Conservation (phyloP, 2,329 filamentous ascomycete species). For the Aaosphaeria arxii region DNA sequence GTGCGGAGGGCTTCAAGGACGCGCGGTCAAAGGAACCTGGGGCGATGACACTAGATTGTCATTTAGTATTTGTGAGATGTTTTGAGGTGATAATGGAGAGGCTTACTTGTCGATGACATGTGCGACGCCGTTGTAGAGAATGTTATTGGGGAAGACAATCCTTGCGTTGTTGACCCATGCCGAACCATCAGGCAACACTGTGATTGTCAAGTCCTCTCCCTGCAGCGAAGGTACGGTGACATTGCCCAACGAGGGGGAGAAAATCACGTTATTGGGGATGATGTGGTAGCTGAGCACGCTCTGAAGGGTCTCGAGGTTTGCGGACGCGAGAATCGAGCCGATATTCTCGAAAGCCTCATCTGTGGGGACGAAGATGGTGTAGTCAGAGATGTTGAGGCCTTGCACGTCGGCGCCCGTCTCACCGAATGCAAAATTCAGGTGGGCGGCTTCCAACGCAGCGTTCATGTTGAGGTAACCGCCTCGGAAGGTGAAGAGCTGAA, state of each 20-base stretch:
- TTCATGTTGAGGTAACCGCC: slow-evolving; percentile 23
- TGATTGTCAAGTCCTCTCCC: slow-evolving; percentile 19
- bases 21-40: slow-evolving; percentile 16
- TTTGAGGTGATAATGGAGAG: neutral
- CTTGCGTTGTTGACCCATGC: slow-evolving; percentile 22
- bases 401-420: slow-evolving; percentile 7
- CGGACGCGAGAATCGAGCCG: slow-evolving; percentile 17
- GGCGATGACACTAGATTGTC: slow-evolving; percentile 11
- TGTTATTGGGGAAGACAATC: slow-evolving; percentile 20
- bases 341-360: slow-evolving; percentile 69
- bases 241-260: slow-evolving; percentile 22
- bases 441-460: slow-evolving; percentile 15
- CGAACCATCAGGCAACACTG: slow-evolving; percentile 19
- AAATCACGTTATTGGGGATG: slow-evolving; percentile 24
- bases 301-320: slow-evolving; percentile 15
- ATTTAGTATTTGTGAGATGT: neutral
- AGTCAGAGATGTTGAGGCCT: slow-evolving; percentile 50
- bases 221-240: slow-evolving; percentile 19
- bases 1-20: slow-evolving; percentile 12
- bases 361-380: slow-evolving; percentile 76
- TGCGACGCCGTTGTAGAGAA: slow-evolving; percentile 22
- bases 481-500: slow-evolving; percentile 25
- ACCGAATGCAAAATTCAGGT: slow-evolving; percentile 20
- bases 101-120: slow-evolving; percentile 23
- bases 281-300: slow-evolving; percentile 24